Conservation (phyloP, 495 filamentous ascomycete genomes). For the Talaromyces stipitatus region DNA sequence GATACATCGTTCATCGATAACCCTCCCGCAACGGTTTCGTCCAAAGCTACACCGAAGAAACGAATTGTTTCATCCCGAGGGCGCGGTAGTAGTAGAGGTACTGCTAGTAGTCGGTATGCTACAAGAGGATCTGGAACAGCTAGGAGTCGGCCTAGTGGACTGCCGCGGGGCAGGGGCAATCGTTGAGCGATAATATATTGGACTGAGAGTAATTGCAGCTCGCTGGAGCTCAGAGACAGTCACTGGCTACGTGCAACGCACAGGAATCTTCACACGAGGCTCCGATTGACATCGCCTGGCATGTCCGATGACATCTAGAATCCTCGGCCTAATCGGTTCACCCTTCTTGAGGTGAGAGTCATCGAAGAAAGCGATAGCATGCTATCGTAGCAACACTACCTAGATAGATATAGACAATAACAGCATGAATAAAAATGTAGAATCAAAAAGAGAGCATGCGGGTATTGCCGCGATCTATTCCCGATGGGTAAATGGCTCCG, state of each 20-base stretch:
- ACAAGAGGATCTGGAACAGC: conserved; percentile 23
- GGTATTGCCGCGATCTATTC: conserved; percentile 2
- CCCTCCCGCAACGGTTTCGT: conserved; percentile 54
- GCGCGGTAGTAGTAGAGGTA: conserved; percentile 28
- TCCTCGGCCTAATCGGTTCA: too few species aligned
- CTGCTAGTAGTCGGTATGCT: conserved; percentile 32
- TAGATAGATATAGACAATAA: background rate
- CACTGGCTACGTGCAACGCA: background rate
- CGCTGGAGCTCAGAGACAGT: too few species aligned
- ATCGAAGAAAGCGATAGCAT: too few species aligned
- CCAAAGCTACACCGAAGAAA: conserved; percentile 58
- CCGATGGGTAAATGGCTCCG: conserved; percentile 1
- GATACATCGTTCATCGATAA: conserved; percentile 93
- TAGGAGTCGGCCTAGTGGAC: conserved; percentile 31
- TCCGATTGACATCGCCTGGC: background rate
- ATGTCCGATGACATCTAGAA: too few species aligned
- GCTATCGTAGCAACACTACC: too few species aligned
- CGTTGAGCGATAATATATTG: conserved; percentile 14
- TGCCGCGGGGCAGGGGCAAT: conserved; percentile 33
- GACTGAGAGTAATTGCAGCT: background rate
- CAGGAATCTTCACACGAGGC: background rate
- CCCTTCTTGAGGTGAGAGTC: too few species aligned
- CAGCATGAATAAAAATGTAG: too few species aligned
- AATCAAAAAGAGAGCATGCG: too few species aligned
- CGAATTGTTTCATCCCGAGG: conserved; percentile 37